These are phyloP conservation scores for Penicillium sp. DNA, from an alignment of 2,329 filamentous ascomycete genomes.

Conservation along the genomic window DNA sequence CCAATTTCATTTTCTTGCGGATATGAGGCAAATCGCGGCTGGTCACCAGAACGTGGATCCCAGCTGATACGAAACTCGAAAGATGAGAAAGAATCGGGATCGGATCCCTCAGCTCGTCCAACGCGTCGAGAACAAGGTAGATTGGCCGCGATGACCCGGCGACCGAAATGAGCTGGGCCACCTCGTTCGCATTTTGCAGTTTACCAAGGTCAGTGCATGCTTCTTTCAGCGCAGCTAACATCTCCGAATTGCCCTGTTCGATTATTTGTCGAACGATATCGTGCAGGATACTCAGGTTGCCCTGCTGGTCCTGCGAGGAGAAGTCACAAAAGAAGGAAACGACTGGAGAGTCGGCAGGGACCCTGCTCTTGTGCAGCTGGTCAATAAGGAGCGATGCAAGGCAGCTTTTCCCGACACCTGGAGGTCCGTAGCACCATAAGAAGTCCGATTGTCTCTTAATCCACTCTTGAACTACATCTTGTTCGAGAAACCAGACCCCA, in stretches of 20 bases:
- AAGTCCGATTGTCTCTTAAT: neutral
- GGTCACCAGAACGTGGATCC: neutral
- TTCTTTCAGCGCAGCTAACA: neutral
- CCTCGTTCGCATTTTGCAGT: neutral
- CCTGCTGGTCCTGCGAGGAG: conserved; percentile 11
- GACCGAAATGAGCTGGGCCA: neutral
- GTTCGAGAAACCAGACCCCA: conserved; percentile 3
- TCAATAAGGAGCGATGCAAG: conserved; percentile 3
- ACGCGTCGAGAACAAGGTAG: conserved; percentile 7
- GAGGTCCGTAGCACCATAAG: conserved; percentile 14
- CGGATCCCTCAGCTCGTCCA: conserved; percentile 4
- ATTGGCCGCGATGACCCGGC: neutral
- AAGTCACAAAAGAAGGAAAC: conserved; percentile 18
- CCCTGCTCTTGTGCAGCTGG: neutral
- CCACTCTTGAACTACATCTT: neutral
- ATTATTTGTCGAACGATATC: neutral
- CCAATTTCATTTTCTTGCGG: neutral
- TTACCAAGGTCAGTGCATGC: neutral
- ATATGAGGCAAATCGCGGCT: conserved; percentile 11
- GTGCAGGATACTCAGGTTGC: neutral
- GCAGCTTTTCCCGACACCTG: conserved; percentile 12
- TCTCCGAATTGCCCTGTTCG: neutral
- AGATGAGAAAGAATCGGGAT: neutral
- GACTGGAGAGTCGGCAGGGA: neutral
- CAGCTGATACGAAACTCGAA: neutral